Evolutionary conservation across 106 monocot species (phyloP).

Genomic region (Dendrobium huoshanense): DNA sequence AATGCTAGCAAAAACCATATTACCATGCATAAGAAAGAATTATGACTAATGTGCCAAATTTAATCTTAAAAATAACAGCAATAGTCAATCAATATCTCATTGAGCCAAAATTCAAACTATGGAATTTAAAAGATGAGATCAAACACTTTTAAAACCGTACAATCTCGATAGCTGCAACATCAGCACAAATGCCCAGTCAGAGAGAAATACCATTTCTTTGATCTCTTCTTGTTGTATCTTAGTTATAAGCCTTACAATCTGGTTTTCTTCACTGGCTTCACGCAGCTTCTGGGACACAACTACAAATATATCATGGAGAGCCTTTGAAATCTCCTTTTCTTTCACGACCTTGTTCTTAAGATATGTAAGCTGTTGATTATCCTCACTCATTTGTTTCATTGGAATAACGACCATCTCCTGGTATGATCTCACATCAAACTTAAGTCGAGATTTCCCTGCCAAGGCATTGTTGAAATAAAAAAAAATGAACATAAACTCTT

Average conservation of each 20-base stretch:
- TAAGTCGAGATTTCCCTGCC: constrained; percentile 59
- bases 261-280: constrained; percentile 53
- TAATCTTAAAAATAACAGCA: not conserved
- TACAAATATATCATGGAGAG: constrained; percentile 51
- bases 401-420: constrained; percentile 85
- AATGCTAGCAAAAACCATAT: too few species aligned
- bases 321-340: constrained; percentile 45
- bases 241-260: constrained; percentile 60
- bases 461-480: not conserved
- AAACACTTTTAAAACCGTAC: not conserved
- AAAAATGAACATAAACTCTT: not conserved
- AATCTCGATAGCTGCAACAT: too few species aligned
- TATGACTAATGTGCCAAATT: not conserved
- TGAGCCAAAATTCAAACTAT: not conserved
- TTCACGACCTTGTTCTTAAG: constrained; percentile 45
- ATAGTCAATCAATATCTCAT: not conserved
- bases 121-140: not conserved
- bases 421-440: constrained; percentile 79
- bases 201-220: constrained; percentile 63
- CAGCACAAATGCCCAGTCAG: not conserved
- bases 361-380: constrained; percentile 57
- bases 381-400: constrained; percentile 86
- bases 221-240: constrained; percentile 67
- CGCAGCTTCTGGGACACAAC: constrained; percentile 57
- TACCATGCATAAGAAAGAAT: too few species aligned